A percentile compares a stretch with the other conserved stretches of the same genome.
Conservation (phyloP, 768 basidiomycete species). For the Russula ochroleuca region DNA sequence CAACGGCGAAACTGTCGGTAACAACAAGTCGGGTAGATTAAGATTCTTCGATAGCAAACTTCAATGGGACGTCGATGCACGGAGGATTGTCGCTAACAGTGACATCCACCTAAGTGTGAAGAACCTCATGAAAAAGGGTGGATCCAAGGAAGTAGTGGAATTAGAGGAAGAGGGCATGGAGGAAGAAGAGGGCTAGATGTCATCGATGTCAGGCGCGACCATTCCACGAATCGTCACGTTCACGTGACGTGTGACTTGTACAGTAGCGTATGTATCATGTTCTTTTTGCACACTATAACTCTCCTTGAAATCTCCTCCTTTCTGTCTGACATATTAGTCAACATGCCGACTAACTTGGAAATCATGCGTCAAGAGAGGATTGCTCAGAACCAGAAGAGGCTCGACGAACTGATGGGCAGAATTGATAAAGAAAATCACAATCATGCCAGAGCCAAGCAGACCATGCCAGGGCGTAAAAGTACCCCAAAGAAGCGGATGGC, state of each 20-base stretch:
- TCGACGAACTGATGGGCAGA: conserved; percentile 2
- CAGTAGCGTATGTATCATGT: not conserved
- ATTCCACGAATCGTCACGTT: conserved; percentile 15
- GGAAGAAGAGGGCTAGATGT: conserved; percentile 20
- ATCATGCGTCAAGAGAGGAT: conserved; percentile 12
- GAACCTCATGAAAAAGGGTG: conserved; percentile 26
- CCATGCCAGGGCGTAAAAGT: conserved; percentile 5
- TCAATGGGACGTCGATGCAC: conserved; percentile 26
- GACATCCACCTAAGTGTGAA: conserved; percentile 26
- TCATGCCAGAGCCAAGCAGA: conserved; percentile 3
- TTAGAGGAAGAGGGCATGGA: conserved; percentile 25
- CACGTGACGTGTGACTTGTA: conserved; percentile 14
- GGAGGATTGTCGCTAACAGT: conserved; percentile 18
- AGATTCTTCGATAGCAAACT: conserved; percentile 27
- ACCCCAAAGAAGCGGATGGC: not conserved
- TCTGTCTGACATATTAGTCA: not conserved
- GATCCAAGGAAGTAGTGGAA: conserved; percentile 24
- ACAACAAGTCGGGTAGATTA: conserved; percentile 2
- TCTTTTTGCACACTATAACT: not conserved
- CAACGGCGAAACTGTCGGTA: conserved; percentile 32
- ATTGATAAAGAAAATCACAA: not conserved
- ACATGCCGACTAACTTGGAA: conserved; percentile 26
- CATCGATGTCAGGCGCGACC: no score
- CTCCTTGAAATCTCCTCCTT: not conserved
- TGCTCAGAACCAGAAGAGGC: conserved; percentile 5